These are phyloP conservation scores for Trichoderma koningiopsis DNA, from an alignment of 2,329 filamentous ascomycete genomes.

Conservation along the genomic window DNA sequence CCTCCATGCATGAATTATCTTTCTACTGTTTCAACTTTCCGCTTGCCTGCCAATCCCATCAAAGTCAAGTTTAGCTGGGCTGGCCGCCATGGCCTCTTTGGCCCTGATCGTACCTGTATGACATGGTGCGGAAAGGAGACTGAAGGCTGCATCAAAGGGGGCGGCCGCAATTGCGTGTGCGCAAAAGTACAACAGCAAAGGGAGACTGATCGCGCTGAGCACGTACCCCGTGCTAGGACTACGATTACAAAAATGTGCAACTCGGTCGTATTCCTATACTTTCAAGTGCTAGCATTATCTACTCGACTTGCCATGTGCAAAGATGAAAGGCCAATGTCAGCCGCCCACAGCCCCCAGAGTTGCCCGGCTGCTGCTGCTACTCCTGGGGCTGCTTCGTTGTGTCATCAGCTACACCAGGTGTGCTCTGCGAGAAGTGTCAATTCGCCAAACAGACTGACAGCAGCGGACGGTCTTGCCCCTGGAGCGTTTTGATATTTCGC, in stretches of 20 bases:
- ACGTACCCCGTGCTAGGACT: background rate
- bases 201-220: background rate
- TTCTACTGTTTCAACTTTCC: slow-evolving; percentile 13
- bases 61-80: background rate
- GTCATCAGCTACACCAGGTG: background rate
- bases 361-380: background rate
- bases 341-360: background rate
- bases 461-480: background rate
- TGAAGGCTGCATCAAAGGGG: background rate
- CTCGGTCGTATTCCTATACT: background rate
- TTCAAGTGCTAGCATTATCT: background rate
- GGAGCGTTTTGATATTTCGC: background rate
- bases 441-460: background rate
- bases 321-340: background rate
- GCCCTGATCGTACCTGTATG: background rate
- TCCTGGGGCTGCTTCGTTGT: background rate
- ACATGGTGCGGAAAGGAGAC: background rate
- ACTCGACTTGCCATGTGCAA: background rate
- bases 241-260: background rate
- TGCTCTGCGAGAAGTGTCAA: background rate
- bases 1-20: background rate
- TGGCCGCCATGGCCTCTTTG: slow-evolving; percentile 2
- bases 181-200: background rate
- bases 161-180: background rate
- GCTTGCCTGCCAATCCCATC: background rate